Base-by-base conservation (phyloP, 2,329 filamentous ascomycete genomes). In the Ploettnerulaceae sp. region DNA sequence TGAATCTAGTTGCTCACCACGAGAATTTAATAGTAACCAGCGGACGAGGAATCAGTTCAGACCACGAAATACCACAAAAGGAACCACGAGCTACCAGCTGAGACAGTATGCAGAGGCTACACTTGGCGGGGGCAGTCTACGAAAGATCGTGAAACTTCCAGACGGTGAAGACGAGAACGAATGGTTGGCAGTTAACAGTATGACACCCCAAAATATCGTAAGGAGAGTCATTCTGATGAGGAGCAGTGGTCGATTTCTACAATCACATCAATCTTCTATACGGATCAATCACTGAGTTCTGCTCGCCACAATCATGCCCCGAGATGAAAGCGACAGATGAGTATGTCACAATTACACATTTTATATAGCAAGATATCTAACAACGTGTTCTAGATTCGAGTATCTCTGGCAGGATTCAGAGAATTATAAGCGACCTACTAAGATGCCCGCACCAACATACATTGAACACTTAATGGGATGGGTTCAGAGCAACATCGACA, bases 261-360 rank as follows among this genome's bases (percentile, higher is more conserved):
- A 98, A 98, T 73, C 93, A 98, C 70, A 95, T 98, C 74, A 98
- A 98, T 71, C 79, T 98, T 26, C 83, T 98, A 49, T 98, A 98
- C 67, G 94, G 94, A 49, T 93, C 93, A 57, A 98, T 98, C 65
- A 98, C 93, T 50, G 93, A 98, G 66, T 98, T 98, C 70, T 98
- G 93, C 75, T 97, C 93, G 20, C 91, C 93, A 24, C 86, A 93
- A 66, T 89, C 89, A 55, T 98, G 93, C 67, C 93, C 93, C 0
- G 93, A 97, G 71, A 98, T 98, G 93, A 98, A 98, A 70, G 93
- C 93, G n/a, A 98, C 93, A 7, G 94, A 98, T 71, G 93, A 98
- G 85, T 93, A 76, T 55, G 80, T 56, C 15, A 15, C 9, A 11
- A 40, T n/a, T n/a, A n/a, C 9, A 3, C n/a, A 26, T 25, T 25